A percentile compares a stretch with the other conserved stretches of the same genome.
phyloP scores from a whole-genome alignment of 495 filamentous ascomycete species.

The Penicilliopsis zonata region DNA sequence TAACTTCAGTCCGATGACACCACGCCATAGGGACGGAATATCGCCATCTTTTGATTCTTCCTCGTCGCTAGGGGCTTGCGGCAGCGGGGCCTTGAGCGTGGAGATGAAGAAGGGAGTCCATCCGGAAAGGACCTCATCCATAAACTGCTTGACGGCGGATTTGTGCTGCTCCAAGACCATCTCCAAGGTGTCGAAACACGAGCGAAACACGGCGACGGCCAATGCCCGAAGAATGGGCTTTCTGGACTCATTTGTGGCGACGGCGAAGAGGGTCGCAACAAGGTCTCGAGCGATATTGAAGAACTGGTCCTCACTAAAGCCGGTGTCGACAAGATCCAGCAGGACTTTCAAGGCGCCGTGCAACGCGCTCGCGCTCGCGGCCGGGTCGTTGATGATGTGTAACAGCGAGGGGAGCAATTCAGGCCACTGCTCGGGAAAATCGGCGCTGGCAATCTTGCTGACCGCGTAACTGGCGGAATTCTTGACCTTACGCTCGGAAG shows the following conservation, averaged over 20 bases:
- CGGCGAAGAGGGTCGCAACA: conserved; percentile 67
- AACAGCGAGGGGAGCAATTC: conserved; percentile 71
- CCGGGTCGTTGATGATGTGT: conserved; percentile 52
- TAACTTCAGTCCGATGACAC: conserved; percentile 72
- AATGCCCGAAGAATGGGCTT: conserved; percentile 66
- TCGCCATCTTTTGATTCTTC: conserved; percentile 40
- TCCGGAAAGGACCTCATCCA: conserved; percentile 63
- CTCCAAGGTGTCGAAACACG: conserved; percentile 88
- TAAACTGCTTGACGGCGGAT: conserved; percentile 71
- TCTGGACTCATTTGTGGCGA: conserved; percentile 61
- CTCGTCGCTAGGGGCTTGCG: conserved; percentile 44
- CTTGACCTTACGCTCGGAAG: conserved; percentile 70
- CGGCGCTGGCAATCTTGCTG: conserved; percentile 85
- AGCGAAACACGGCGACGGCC: conserved; percentile 77
- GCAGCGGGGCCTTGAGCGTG: conserved; percentile 58
- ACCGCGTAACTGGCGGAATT: conserved; percentile 79
- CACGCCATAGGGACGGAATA: conserved; percentile 49
- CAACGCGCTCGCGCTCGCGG: conserved; percentile 60
- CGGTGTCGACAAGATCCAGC: conserved; percentile 83
- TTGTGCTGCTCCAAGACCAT: conserved; percentile 90
- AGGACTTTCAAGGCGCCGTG: conserved; percentile 83
- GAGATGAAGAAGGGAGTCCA: conserved; percentile 85
- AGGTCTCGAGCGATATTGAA: conserved; percentile 76
- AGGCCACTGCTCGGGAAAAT: conserved; percentile 93
- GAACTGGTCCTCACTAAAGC: conserved; percentile 88